Evolutionary conservation across 345 rosid genomes (phyloP).

Genomic region (Citrus unshiu): DNA sequence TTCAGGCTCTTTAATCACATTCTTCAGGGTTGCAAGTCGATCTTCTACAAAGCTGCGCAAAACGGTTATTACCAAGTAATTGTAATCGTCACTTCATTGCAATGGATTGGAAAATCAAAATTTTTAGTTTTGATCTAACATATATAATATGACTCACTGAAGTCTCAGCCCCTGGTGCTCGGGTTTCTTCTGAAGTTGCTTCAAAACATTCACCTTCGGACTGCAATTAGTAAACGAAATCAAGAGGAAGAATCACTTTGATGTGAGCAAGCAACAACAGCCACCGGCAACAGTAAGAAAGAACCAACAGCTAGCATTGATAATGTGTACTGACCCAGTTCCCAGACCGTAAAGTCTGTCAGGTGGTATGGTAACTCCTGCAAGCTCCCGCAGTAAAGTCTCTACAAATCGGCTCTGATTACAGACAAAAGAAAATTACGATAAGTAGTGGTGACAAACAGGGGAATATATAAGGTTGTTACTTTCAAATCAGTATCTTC

Average conservation of each 20-base stretch:
- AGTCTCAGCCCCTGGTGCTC: conserved; percentile 69
- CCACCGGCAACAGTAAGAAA: neutral
- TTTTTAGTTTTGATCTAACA: no score
- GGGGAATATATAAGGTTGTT: neutral
- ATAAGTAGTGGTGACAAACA: neutral
- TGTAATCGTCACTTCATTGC: no score
- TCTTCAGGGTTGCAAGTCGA: conserved; percentile 83
- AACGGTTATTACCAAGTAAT: neutral
- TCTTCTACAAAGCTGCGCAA: conserved; percentile 83
- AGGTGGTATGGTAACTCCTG: no score
- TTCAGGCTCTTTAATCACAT: conserved; percentile 81
- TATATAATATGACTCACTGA: conserved; percentile 40
- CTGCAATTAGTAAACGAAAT: conserved; percentile 17
- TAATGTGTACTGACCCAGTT: no score
- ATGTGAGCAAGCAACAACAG: neutral
- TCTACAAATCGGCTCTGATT: no score
- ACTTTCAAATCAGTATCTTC: neutral
- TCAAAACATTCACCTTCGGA: conserved; percentile 83
- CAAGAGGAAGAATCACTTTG: neutral
- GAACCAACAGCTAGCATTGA: no score
- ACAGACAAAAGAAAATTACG: neutral
- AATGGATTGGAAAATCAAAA: no score
- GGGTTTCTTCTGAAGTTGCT: conserved; percentile 71
- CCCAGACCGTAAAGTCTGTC: neutral
- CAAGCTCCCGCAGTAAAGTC: no score